Percentiles rank a stretch among this genome's conserved stretches.
Conservation (phyloP, 2,329 filamentous ascomycete genomes). For the Alternaria sp. region DNA sequence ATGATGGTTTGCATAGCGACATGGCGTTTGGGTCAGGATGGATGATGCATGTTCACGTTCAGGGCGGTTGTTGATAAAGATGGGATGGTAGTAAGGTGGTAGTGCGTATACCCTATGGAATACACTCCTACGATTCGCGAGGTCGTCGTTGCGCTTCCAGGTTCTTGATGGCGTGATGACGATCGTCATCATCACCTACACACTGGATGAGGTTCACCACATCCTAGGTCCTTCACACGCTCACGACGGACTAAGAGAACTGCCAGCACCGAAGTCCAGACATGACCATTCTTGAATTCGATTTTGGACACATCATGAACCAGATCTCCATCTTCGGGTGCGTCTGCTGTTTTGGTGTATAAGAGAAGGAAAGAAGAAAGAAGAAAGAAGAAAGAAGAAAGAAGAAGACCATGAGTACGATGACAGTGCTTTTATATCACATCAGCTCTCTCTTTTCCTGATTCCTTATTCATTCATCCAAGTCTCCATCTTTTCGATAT, state of each 20-base stretch:
- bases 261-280: neutral
- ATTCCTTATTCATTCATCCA: too few relatives aligned
- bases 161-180: neutral
- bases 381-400: too few relatives aligned
- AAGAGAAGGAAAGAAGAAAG: neutral
- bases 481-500: neutral
- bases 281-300: too few relatives aligned
- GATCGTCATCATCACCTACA: neutral
- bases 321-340: rapidly evolving
- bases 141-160: neutral
- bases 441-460: neutral
- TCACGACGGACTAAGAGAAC: too few relatives aligned
- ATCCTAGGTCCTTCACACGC: too few relatives aligned
- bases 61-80: neutral
- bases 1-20: neutral
- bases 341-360: rapidly evolving
- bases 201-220: too few relatives aligned
- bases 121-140: neutral
- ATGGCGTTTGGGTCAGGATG: neutral
- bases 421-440: too few relatives aligned
- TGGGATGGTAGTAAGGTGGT: neutral
- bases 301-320: too few relatives aligned
- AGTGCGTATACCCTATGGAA: neutral
- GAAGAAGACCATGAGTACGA: too few relatives aligned
- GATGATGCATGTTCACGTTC: neutral